A percentile compares a stretch with the other conserved stretches of the same genome.
phyloP scores from a whole-genome alignment of 345 rosid genomes.

The Carallia pectinifolia region DNA sequence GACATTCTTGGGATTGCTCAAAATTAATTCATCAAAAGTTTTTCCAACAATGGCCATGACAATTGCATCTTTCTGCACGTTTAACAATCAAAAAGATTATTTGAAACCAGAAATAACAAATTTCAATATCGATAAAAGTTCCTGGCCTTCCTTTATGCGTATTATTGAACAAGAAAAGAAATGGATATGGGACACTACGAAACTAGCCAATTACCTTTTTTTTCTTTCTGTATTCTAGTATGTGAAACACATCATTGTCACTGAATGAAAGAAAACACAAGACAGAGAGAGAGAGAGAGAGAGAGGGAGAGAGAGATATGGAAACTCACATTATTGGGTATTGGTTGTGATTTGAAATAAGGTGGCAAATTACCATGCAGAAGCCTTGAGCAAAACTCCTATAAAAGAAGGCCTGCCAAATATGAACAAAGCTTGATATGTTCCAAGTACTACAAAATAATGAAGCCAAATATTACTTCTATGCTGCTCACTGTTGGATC shows the following conservation, averaged over 20 bases:
- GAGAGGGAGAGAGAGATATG: not conserved
- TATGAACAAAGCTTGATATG: slow-evolving; percentile 10
- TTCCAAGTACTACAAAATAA: slow-evolving; percentile 1
- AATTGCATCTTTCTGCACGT: slow-evolving; percentile 55
- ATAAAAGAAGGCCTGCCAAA: slow-evolving; percentile 21
- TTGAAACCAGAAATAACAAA: slow-evolving; percentile 1
- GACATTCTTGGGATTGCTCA: slow-evolving; percentile 62
- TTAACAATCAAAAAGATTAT: slow-evolving; percentile 5
- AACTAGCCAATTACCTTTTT: no score
- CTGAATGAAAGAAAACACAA: not conserved
- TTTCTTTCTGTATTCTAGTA: no score
- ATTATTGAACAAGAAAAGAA: slow-evolving; percentile 1
- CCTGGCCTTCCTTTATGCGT: not conserved
- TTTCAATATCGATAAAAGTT: not conserved
- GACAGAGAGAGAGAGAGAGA: not conserved
- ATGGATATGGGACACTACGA: not conserved
- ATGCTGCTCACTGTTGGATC: slow-evolving; percentile 62
- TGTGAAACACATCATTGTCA: no score
- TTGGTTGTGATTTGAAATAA: slow-evolving; percentile 73
- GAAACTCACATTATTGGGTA: slow-evolving; percentile 72
- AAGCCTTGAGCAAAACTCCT: slow-evolving; percentile 71
- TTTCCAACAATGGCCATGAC: slow-evolving; percentile 68
- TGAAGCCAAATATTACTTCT: slow-evolving; percentile 47
- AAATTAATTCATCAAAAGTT: slow-evolving; percentile 71
- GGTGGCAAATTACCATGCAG: slow-evolving; percentile 48